phyloP scores from a whole-genome alignment of 192 early-diverging fungal genomes.

The Linnemannia zychae region DNA sequence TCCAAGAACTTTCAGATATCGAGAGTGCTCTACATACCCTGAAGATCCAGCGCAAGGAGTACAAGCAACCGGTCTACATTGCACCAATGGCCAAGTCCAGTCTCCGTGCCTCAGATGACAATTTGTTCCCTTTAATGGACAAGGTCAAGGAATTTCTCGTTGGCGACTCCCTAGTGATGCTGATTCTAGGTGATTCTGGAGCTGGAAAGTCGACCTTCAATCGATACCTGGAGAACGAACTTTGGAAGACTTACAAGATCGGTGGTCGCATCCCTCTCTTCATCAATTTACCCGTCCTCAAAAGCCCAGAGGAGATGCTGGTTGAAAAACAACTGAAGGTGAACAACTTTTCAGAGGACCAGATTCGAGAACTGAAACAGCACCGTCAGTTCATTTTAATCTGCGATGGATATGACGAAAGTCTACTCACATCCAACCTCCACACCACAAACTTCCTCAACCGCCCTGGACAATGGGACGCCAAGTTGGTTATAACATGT shows the following conservation, averaged over 20 bases:
- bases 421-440: neutral
- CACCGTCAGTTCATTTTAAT: neutral
- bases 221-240: neutral
- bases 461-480: neutral
- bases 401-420: constrained; percentile 6
- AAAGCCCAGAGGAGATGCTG: neutral
- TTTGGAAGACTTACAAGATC: neutral
- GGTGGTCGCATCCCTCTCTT: neutral
- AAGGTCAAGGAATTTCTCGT: neutral
- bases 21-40: too few species aligned
- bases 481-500: neutral
- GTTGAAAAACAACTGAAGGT: neutral
- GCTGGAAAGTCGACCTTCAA: neutral
- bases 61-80: neutral
- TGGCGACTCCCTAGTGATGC: neutral
- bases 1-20: too few species aligned
- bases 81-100: neutral
- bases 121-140: neutral
- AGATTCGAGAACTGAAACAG: neutral
- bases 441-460: neutral
- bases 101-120: neutral
- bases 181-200: neutral
- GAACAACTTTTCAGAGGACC: neutral
- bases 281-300: neutral
- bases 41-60: too few species aligned